A percentile compares a stretch with the other conserved stretches of the same genome.
Conservation (phyloP, 2,329 filamentous ascomycete species). For the Trichoderma brevicompactum region DNA sequence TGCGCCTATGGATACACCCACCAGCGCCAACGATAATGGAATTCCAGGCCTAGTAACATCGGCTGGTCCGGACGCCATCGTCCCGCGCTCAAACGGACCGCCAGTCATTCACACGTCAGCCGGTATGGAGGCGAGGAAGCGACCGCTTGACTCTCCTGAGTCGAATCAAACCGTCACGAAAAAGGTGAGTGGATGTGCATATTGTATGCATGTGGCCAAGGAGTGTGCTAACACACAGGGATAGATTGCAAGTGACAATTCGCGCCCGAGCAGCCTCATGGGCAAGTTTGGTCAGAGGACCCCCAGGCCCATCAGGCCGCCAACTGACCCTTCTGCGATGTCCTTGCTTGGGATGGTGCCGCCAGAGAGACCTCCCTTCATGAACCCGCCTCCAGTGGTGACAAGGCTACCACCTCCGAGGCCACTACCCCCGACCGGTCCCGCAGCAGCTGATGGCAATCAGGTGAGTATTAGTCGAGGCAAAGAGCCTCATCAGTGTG, state of each 20-base stretch:
- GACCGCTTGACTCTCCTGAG: conserved; percentile 47
- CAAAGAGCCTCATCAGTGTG: neutral
- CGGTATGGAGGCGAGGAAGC: conserved; percentile 46
- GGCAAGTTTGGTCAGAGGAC: conserved; percentile 44
- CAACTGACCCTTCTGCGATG: conserved; percentile 58
- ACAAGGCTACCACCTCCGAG: conserved; percentile 32
- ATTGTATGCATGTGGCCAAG: neutral
- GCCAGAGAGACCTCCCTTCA: conserved; percentile 47
- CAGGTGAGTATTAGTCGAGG: conserved; percentile 11
- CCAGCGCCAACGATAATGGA: conserved; percentile 14
- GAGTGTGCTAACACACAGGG: conserved; percentile 36
- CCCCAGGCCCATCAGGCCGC: conserved; percentile 38
- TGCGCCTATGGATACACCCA: neutral
- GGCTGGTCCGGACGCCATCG: conserved; percentile 2
- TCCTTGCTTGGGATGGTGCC: conserved; percentile 55
- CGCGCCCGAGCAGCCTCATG: conserved; percentile 42
- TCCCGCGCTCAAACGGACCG: conserved; percentile 38
- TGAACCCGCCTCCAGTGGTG: conserved; percentile 28
- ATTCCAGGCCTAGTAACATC: conserved; percentile 10
- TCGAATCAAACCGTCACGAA: conserved; percentile 43
- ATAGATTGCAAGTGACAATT: conserved; percentile 40
- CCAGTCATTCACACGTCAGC: conserved; percentile 48
- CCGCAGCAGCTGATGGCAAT: conserved; percentile 31
- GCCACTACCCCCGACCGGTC: conserved; percentile 32
- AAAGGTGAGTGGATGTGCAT: conserved; percentile 44